Base-by-base conservation (phyloP, 768 basidiomycete species). In the Mycena alexandri region DNA sequence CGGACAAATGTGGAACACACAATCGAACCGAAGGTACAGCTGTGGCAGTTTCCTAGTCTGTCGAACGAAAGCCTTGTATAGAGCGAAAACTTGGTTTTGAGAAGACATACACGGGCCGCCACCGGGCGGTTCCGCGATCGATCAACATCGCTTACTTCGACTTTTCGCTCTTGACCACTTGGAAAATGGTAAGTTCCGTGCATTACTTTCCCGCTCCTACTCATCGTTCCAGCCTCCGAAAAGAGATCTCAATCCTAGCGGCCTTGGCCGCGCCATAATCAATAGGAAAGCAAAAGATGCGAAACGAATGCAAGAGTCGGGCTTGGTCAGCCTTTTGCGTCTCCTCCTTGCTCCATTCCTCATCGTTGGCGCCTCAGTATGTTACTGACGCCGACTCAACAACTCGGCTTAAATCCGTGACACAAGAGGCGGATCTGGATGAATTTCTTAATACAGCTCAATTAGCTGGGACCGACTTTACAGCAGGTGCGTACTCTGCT, bases 381-480 rank as follows among this genome's bases (percentile, higher is more conserved):
- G 86, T 88, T 6, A 90, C 93, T 2, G 95, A 97, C 73, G 56
- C 89, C 21, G 91, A 93, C 62, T 77, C 85, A 13, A 85, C 89
- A 9, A 84, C 84, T 59, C 89, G 90, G 38, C 85, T 99, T 42
- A 89, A 91, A 75, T 98, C 97, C 0, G 90, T 99, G 22, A 99
- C 98, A 0, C 96, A 99, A 80, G 97, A 99, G 80, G 84, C 89
- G 61, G 96, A 98, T 82, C 83, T 99, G 21, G 96, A 98, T 71
- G 97, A 96, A 79, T 99, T 99, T 77, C 79, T 99, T 61, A 96
- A 89, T 75, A 98, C 94, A 14, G 98, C 98, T 12, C 93, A 95
- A 73, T 83, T 99, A 61, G 98, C 98, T 16, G 97, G 93, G 56
- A 93, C 93, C 13, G 95, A 99, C 73, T 99, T 99, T 75, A 94